Evolutionary conservation across 441 rosid genomes (phyloP).

Genomic region (Brassica hybrid): DNA sequence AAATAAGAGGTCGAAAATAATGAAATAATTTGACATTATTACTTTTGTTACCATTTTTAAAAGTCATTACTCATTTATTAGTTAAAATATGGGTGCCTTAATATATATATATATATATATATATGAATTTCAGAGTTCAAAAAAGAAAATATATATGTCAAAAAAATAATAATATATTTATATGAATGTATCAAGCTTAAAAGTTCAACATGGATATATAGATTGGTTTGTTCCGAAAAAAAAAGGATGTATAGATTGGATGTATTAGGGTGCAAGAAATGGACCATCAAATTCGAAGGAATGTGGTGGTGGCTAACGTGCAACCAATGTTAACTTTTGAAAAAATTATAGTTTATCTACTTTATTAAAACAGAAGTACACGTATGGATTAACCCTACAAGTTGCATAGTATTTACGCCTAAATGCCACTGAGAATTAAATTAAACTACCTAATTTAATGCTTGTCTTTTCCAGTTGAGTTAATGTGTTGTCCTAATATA

Average conservation of each 20-base stretch:
- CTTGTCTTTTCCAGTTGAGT: too few relatives aligned
- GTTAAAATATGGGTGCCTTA: too few relatives aligned
- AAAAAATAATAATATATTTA: too few relatives aligned
- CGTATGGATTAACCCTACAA: too few relatives aligned
- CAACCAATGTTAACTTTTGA: slow-evolving; percentile 22
- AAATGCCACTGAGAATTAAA: too few relatives aligned
- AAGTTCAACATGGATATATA: neutral
- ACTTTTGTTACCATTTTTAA: neutral
- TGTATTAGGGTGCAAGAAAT: slow-evolving; percentile 16
- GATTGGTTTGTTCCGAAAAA: too few relatives aligned
- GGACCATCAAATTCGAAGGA: slow-evolving; percentile 13
- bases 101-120: too few relatives aligned
- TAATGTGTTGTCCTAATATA: too few relatives aligned
- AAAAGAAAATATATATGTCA: neutral
- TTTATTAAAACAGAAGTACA: too few relatives aligned
- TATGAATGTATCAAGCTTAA: neutral
- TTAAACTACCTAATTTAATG: too few relatives aligned
- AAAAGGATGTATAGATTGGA: neutral
- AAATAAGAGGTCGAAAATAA: neutral
- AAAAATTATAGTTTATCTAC: slow-evolving; percentile 2
- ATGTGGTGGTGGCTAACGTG: slow-evolving; percentile 38
- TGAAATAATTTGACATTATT: neutral
- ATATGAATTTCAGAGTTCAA: too few relatives aligned
- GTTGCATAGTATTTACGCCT: too few relatives aligned
- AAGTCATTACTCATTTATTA: slow-evolving; percentile 1